Evolutionary conservation across 2,329 filamentous ascomycete species (phyloP).

Genomic region (Fusarium algeriense): DNA sequence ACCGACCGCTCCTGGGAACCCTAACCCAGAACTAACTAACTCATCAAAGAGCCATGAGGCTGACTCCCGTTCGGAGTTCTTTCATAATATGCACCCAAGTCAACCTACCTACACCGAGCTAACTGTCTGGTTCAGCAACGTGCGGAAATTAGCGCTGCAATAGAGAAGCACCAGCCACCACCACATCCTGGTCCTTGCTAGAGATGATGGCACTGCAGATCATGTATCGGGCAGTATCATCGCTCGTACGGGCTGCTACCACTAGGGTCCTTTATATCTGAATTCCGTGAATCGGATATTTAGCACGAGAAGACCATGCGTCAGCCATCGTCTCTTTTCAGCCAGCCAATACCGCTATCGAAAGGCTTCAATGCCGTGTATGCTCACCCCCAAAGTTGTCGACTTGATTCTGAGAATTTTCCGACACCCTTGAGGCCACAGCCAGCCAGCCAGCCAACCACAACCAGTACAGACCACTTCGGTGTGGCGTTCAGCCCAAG

Average conservation of each 20-base stretch:
- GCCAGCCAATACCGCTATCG: conserved; percentile 21
- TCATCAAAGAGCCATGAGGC: conserved; percentile 7
- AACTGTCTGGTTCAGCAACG: conserved; percentile 5
- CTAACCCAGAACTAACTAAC: conserved; percentile 1
- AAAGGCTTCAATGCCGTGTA: background rate
- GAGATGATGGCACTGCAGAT: conserved; percentile 34
- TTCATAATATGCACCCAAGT: background rate
- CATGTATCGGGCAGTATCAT: conserved; percentile 32
- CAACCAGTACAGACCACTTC: conserved; percentile 17
- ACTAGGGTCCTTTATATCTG: conserved; percentile 17
- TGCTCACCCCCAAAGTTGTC: background rate
- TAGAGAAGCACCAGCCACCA: conserved; percentile 3
- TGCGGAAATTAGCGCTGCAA: conserved; percentile 5
- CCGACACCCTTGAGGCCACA: conserved; percentile 16
- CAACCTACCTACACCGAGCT: background rate
- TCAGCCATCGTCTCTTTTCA: conserved; percentile 31
- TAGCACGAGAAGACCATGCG: conserved; percentile 29
- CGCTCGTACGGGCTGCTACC: conserved; percentile 4
- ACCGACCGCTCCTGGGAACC: conserved; percentile 4
- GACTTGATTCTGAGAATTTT: conserved; percentile 18
- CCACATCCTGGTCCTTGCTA: conserved; percentile 6
- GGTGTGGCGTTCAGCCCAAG: conserved; percentile 22
- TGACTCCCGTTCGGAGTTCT: background rate
- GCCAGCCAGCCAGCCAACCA: conserved; percentile 1
- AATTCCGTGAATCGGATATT: conserved; percentile 21